Evolutionary conservation across 139 green algal genomes (phyloP), one percentile per base, ranked within the genome.

Genomic region (Haematococcus sp.): DNA sequence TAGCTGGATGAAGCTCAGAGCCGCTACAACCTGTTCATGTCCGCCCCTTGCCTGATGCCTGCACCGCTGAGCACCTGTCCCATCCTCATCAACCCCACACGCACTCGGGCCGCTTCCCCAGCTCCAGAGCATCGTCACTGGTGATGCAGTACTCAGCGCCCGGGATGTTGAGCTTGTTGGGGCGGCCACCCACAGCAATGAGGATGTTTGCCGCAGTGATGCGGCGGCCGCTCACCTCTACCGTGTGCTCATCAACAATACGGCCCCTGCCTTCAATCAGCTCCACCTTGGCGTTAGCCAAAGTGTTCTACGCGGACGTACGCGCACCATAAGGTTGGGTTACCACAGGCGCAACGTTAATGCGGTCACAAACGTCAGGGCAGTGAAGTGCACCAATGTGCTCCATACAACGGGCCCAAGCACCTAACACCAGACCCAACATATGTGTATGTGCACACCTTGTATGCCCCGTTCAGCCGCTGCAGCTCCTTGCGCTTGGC

Each of bases 391-490:
- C n/a, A n/a, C n/a, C n/a, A n/a, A n/a, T n/a, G n/a, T n/a, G n/a
- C n/a, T n/a, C n/a, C n/a, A n/a, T n/a, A n/a, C n/a, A n/a, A n/a
- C n/a, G n/a, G n/a, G n/a, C n/a, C n/a, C n/a, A n/a, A n/a, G n/a
- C n/a, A n/a, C n/a, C n/a, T n/a, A n/a, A n/a, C 9, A 35, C 58
- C 58, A 34, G 7, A 40, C 17, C 17, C 7, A 15, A 66, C 15
- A 25, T 66, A 5, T 5, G 5, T 40, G 27, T 60, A 40, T 23
- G 22, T 3, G 3, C 67, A 4, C 34, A 68, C 82, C 60, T 83
- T 88, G 80, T 99, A 99, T 1, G 96, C 91, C 20, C 73, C 73
- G 76, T 97, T 98, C 2, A 99, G 86, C 0, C 96, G 85, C 66
- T 87, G 70, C 23, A 99, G 80, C 83, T 99, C 96, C 71, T 95